Base-by-base conservation (phyloP, 2,329 filamentous ascomycete species). In the Leptoxyphium fumago region DNA sequence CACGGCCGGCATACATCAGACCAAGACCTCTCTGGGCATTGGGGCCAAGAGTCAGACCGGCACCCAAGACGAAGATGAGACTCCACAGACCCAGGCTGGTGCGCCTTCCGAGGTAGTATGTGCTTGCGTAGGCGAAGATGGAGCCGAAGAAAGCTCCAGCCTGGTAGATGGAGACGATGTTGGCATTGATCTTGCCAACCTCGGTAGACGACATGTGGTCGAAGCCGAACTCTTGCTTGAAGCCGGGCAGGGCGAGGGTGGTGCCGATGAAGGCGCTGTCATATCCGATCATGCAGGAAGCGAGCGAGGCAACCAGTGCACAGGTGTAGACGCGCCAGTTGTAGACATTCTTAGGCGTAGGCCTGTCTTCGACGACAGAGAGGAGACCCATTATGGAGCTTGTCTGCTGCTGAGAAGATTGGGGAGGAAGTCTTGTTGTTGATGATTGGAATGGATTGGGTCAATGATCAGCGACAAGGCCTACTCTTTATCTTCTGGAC, bases 101-200 rank as follows among this genome's bases (percentile, higher is more conserved):
- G 54, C 75, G 75, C 17, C 83, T 74, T 26, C 83, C 83, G 48
- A 80, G 65, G 58, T 73, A 83, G 65, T 81, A 78, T 28, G 74
- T 77, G 29, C 75, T 72, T 8, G 67, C 70, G 11, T 40, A 40
- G 45, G 78, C 81, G 47, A 74, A 72, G 36, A 86, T 64, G n/a
- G 79, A 76, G 42, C 84, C 84, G 53, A 89, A 88, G 66, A 91
- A 88, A 47, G 83, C 83, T 46, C 84, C 84, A 9, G 84, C 84
- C 62, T 89, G 84, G 65, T 85, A 88, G 43, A 82, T 75, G 21
- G 80, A 86, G 42, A 87, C 83, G 48, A 88, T 86, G 60, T 88
- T 89, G 54, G 79, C 69, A 55, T 77, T 79, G 40, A 82, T 66
- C 3, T 82, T 62, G 28, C 77, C 72, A 21, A 78, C 64, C n/a